Conservation (phyloP, 2,329 filamentous ascomycete species). For the Seiridium cupressi region DNA sequence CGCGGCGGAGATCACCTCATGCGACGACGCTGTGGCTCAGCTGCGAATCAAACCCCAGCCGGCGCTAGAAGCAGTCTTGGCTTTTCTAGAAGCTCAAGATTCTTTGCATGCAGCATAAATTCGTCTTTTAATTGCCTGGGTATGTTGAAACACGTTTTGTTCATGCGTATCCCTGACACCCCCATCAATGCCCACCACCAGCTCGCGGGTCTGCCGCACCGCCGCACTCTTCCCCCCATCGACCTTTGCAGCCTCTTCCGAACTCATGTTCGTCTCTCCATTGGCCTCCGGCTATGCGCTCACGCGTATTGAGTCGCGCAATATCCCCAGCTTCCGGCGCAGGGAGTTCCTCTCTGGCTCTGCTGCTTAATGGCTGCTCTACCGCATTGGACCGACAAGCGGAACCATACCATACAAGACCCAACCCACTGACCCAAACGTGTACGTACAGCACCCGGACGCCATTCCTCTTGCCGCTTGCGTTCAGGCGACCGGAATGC, state of each 20-base stretch:
- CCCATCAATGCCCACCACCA: constrained; percentile 17
- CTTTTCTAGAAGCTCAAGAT: constrained; percentile 33
- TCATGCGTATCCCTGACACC: constrained; percentile 39
- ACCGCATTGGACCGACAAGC: neutral
- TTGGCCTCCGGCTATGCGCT: neutral
- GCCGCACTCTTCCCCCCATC: neutral
- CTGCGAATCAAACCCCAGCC: constrained; percentile 2
- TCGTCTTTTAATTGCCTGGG: constrained; percentile 46
- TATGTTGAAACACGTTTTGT: constrained; percentile 40
- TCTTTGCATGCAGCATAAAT: constrained; percentile 38
- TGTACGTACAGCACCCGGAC: neutral
- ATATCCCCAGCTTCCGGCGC: neutral
- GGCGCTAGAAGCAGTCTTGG: constrained; percentile 32
- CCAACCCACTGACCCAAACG: neutral
- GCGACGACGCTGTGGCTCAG: constrained; percentile 1
- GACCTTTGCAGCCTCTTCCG: neutral
- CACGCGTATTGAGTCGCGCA: constrained; percentile 36
- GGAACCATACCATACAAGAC: neutral
- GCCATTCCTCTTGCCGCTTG: neutral
- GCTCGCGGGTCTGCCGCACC: constrained; percentile 7
- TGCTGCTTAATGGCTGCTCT: neutral
- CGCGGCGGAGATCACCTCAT: neutral
- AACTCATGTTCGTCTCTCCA: neutral
- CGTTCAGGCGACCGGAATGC: neutral
- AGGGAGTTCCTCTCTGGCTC: neutral